Percentiles rank a stretch among this genome's conserved stretches.
phyloP scores from a whole-genome alignment of 225 moss, liverwort and hornwort genomes.

The Anthoceros angustus region DNA sequence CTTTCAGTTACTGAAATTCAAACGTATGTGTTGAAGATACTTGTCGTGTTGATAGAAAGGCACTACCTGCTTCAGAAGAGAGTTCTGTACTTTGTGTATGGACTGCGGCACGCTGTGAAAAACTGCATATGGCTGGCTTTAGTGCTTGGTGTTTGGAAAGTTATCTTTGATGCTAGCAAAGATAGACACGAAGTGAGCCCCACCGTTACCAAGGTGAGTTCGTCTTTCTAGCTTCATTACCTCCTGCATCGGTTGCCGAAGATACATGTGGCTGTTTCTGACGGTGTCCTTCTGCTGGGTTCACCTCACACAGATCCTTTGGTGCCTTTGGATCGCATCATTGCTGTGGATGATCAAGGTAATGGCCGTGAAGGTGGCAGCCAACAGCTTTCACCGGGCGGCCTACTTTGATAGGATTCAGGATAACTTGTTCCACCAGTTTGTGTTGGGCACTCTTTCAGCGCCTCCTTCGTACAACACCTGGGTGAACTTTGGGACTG shows the following conservation, averaged over 20 bases:
- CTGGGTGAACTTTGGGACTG: slow-evolving; percentile 5
- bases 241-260: too few species aligned
- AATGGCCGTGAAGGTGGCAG: slow-evolving; percentile 87
- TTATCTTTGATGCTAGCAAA: slow-evolving; percentile 60
- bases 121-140: slow-evolving; percentile 95
- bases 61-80: slow-evolving; percentile 91
- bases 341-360: slow-evolving; percentile 82
- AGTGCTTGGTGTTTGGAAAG: slow-evolving; percentile 92
- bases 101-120: slow-evolving; percentile 87
- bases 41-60: slow-evolving; percentile 83
- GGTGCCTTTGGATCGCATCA: slow-evolving; percentile 89
- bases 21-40: slow-evolving; percentile 50
- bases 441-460: slow-evolving; percentile 80
- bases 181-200: slow-evolving; percentile 41
- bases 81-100: slow-evolving; percentile 96
- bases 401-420: slow-evolving; percentile 98
- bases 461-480: slow-evolving; percentile 24
- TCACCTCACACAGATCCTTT: slow-evolving; percentile 43
- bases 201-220: slow-evolving; percentile 64
- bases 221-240: not conserved
- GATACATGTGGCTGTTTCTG: too few species aligned
- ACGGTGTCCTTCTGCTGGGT: too few species aligned
- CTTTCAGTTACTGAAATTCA: slow-evolving; percentile 5
- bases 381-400: slow-evolving; percentile 95
- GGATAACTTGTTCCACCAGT: slow-evolving; percentile 95